Evolutionary conservation across 2,329 filamentous ascomycete species (phyloP), one percentile per base, ranked within the genome.

Genomic region (Tricladium varicosporioides): DNA sequence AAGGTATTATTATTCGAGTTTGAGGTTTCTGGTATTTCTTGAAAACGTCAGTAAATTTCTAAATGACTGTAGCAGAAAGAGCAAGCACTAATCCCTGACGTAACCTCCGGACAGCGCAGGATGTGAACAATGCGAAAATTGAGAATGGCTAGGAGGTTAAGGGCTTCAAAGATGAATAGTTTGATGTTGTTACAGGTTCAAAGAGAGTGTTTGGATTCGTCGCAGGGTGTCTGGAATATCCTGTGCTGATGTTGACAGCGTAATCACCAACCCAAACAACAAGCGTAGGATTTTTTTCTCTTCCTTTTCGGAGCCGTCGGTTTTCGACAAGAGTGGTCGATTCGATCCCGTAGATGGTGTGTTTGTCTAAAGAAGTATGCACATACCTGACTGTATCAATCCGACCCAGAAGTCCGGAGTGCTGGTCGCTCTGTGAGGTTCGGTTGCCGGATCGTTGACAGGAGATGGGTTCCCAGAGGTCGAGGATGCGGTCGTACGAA

Each of bases 1-100:
- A 53, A 33, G 58, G 16, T 51, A 46, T 47, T 58, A 44, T 57
- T 55, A 52, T n/a, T 43, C 53, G 58, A 61, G 58, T 59, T 50
- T 56, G 60, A 42, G 48, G 44, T 43, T 60, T 54, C 59, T 57
- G 22, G 33, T 48, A 40, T 53, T 65, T 60, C 63, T 59, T 16
- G 32, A 15, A 27, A 50, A 46, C 15, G 56, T 67, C 54, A 66
- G 64, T 32, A 22, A 51, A 45, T 22, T 53, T 56, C 54, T 27
- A 43, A 46, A 54, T 3, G 36, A 31, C 56, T 46, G 51, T 19
- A 44, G n/a, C 10, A 54, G 47, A 48, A 56, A 51, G 49, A 57
- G 57, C 48, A 59, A 51, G 56, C 58, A 55, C 44, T n/a, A 48
- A 22, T 51, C 63, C 56, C 22, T 27, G 61, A 51, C 42, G 62